Evolutionary conservation across 78 protist genomes (phyloP), one percentile per base, ranked within the genome.

Genomic region (Cyanophora paradoxa): DNA sequence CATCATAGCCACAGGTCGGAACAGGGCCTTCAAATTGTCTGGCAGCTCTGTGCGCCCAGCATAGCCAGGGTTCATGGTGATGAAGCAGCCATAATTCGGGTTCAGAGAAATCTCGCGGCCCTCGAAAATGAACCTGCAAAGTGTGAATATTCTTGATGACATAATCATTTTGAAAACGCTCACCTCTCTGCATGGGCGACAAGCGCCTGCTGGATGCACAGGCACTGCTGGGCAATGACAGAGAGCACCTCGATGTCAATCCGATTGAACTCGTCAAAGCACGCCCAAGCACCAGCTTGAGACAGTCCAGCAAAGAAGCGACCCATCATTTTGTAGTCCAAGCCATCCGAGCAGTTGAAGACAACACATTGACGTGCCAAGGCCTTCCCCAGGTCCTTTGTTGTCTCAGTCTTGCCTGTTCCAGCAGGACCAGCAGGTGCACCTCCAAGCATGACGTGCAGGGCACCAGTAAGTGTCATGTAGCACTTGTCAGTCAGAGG

Each of bases 61-160:
- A 65, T 90, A 93, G 0, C 95, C 95, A 2, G 97, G 97, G 56
- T 93, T 93, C 97, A 93, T 92, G 22, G 96, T 92, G 82, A 92
- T 88, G 88, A 88, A 88, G 57, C 69, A 58, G 40, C 91, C 96
- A 65, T 44, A 88, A n/a, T 26, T 76, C 28, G 82, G 65, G 50
- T 63, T 77, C 40, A 88, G 77, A 39, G 19, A n/a, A 31, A 83
- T 76, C 31, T 67, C 71, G 31, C 57, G 17, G 0, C 74, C 88
- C 40, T 64, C 83, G 67, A 65, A 90, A 42, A 44, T 28, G 72
- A 81, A 86, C 24, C 41, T 26, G 26, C 24, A 30, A 3, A 7
- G 20, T 40, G 24, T 8, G 31, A n/a, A n/a, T n/a, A n/a, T n/a
- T n/a, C n/a, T n/a, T n/a, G n/a, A n/a, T n/a, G n/a, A n/a, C n/a